phyloP scores from a whole-genome alignment of 805 yeast species.

The Pichia rugopelliculosa region DNA sequence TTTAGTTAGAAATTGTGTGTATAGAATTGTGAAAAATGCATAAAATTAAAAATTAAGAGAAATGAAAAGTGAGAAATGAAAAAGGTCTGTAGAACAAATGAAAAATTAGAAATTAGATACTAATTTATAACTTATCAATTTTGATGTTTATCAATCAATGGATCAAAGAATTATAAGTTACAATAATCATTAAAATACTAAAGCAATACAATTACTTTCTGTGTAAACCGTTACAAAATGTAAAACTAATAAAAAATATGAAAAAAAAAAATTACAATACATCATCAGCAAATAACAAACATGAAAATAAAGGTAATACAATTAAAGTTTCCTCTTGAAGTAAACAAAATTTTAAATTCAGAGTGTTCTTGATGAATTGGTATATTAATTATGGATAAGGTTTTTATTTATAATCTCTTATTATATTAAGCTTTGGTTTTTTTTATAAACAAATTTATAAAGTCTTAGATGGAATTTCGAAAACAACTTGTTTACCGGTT shows the following conservation, averaged over 20 bases:
- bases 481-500: constrained; percentile 99
- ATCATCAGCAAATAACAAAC: not conserved
- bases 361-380: not conserved
- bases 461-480: constrained; percentile 73
- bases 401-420: not conserved
- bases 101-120: too few species aligned
- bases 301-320: not conserved
- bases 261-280: not conserved
- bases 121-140: too few species aligned
- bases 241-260: not conserved
- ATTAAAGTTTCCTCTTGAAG: not conserved
- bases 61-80: too few species aligned
- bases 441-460: constrained; percentile 27
- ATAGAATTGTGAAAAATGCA: too few species aligned
- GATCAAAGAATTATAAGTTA: too few species aligned
- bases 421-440: constrained; percentile 1
- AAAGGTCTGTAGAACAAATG: too few species aligned
- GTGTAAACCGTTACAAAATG: not conserved
- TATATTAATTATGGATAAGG: not conserved
- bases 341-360: not conserved
- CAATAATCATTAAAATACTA: not conserved
- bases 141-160: too few species aligned
- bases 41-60: too few species aligned
- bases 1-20: too few species aligned
- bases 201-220: not conserved